These are phyloP conservation scores for Thamnidium elegans DNA, from an alignment of 192 early-diverging fungal genomes.

Conservation along the genomic window DNA sequence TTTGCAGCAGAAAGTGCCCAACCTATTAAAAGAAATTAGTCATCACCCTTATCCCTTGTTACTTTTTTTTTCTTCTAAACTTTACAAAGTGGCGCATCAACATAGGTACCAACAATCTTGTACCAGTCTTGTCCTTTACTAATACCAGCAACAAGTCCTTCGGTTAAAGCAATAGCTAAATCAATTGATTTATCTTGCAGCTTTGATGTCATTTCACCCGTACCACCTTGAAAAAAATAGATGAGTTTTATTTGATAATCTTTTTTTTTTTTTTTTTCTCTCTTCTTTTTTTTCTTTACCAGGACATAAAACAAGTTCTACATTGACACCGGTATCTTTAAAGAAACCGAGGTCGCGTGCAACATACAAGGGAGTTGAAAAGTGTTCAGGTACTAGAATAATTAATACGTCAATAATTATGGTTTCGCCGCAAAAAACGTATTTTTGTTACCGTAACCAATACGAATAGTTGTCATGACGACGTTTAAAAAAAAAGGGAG, in stretches of 20 bases:
- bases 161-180: slow-evolving; percentile 84
- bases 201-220: slow-evolving; percentile 49
- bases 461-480: slow-evolving; percentile 7
- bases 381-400: slow-evolving; percentile 66
- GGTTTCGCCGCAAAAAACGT: not conserved
- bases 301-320: slow-evolving; percentile 58
- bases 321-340: slow-evolving; percentile 43
- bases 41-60: slow-evolving; percentile 8
- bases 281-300: slow-evolving; percentile 31
- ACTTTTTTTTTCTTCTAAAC: slow-evolving; percentile 17
- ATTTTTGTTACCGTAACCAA: slow-evolving; percentile 18
- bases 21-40: slow-evolving; percentile 24
- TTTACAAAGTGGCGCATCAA: slow-evolving; percentile 68
- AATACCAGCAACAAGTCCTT: slow-evolving; percentile 70
- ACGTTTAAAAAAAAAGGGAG: slow-evolving; percentile 1
- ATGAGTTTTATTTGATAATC: too few species aligned
- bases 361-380: slow-evolving; percentile 69
- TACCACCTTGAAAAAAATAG: too few species aligned
- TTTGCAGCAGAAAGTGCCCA: slow-evolving; percentile 69
- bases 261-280: too few species aligned
- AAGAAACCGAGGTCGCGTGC: slow-evolving; percentile 58
- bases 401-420: not conserved
- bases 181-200: slow-evolving; percentile 69
- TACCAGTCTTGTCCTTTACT: slow-evolving; percentile 59
- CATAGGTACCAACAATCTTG: slow-evolving; percentile 78